These are phyloP conservation scores for Plasmodium fragile DNA, from an alignment of 169 alveolate genomes.

Conservation along the genomic window DNA sequence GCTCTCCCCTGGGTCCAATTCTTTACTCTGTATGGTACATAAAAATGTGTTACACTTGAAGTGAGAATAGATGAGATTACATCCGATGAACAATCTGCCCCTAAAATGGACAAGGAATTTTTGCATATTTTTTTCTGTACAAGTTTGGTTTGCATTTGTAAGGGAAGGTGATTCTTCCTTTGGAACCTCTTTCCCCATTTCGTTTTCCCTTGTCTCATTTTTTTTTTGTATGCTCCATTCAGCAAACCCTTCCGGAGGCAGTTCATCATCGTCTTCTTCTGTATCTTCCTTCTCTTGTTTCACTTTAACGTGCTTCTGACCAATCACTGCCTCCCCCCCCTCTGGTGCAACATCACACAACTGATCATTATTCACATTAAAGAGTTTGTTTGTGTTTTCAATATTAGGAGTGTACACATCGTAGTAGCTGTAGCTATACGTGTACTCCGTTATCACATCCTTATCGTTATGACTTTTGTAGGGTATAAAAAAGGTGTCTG, in stretches of 20 bases:
- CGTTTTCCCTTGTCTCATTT: slow-evolving; percentile 2
- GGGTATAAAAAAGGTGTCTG: slow-evolving; percentile 63
- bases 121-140: not conserved
- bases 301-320: not conserved
- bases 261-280: not conserved
- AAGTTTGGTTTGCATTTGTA: not conserved
- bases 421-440: slow-evolving; percentile 50
- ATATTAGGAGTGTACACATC: slow-evolving; percentile 40
- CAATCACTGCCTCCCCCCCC: not conserved
- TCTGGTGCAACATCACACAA: not conserved
- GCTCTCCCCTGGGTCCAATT: not conserved
- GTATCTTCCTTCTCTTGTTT: slow-evolving; percentile 17
- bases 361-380: slow-evolving; percentile 33
- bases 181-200: not conserved
- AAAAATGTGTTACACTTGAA: slow-evolving; percentile 49
- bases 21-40: slow-evolving; percentile 16
- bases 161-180: not conserved
- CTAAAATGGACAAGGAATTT: slow-evolving; percentile 64
- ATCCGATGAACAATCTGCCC: slow-evolving; percentile 63
- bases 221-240: not conserved
- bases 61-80: slow-evolving; percentile 32
- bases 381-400: slow-evolving; percentile 20
- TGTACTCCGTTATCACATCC: slow-evolving; percentile 46
- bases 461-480: slow-evolving; percentile 40
- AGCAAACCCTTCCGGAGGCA: not conserved